Evolutionary conservation across 129 eudicot species (phyloP), one percentile per base, ranked within the genome.

Genomic region (Artemisia annua): DNA sequence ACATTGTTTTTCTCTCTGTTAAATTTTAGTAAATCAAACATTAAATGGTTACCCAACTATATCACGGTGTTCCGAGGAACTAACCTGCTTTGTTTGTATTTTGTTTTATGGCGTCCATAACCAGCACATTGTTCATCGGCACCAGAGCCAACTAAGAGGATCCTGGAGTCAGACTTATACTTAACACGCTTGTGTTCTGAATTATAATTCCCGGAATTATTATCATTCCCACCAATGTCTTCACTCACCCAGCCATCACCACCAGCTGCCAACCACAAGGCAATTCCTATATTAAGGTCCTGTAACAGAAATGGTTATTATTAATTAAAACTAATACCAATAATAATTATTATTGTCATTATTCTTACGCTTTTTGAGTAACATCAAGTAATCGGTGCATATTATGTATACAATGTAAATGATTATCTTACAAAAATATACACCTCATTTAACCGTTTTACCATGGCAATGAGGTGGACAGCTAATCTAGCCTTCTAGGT

Each of bases 51-150:
- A 39, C 46, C 46, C 2, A 39, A 39, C 44, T 39, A 39, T 39
- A 39, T 39, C 44, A 43, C 6, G 7, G 66, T 16, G 18, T n/a
- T 62, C 63, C 57, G 35, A 74, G 35, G 11, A 56, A 39, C 73
- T 3, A 65, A 94, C 99, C 99, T 88, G 79, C 79, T 86, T 30
- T 80, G 79, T 86, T 87, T 88, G 75, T 56, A 94, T 75, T 90
- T 94, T 64, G 99, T 94, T 80, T 57, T 90, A 70, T 94, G 96
- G 66, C 99, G 92, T 14, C 99, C 99, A 84, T 94, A 94, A 62
- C 97, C 99, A 75, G 96, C 97, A 84, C 99, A 94, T 74, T 94
- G 99, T 78, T 94, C 99, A 81, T 94, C 99, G 19, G 99, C 99
- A 81, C 99, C 99, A 67, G 99, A 78, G 70, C 99, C 99, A 70